Evolutionary conservation across 331 rosid genomes (phyloP), one percentile per base, ranked within the genome.

Genomic region (Prunus yedoensis): DNA sequence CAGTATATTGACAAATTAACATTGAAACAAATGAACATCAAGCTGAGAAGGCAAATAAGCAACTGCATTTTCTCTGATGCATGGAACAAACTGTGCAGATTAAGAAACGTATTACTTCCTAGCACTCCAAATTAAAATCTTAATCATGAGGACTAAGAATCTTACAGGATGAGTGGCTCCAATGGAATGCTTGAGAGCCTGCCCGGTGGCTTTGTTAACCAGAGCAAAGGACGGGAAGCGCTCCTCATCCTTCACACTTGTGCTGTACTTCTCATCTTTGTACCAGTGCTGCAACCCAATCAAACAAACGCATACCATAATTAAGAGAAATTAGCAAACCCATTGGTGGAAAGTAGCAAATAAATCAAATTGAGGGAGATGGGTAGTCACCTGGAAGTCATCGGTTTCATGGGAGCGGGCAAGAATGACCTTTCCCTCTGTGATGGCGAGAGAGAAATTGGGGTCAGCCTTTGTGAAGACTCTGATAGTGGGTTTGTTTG

Each of bases 181-280:
- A 8, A 71, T 32, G 78, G 96, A 89, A 54, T 93, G 98, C 89
- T 89, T 93, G 27, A 93, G 59, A 54, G 96, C 98, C 80, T 79
- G 90, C 66, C 93, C 90, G 28, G 96, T 89, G 74, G 84, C 93
- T 78, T 88, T 86, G 87, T 93, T 93, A 60, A 91, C 85, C 73
- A 93, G 83, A 79, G 98, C 77, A 79, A 93, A 93, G 66, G 90
- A 81, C n/a, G 96, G 98, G 71, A 25, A 83, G 3, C 98, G 91
- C 62, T 87, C 98, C 80, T 65, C 68, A 70, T 93, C 98, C 87
- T 91, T 93, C 77, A 91, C 94, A 64, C 81, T 83, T 3, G 98
- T 93, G 73, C 96, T 89, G 88, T 79, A 93, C 84, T 85, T 89
- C 87, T 87, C 94, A 84, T 93, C 96, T 84, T 87, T 93, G 80